Evolutionary conservation across 805 yeast species (phyloP), one percentile per base, ranked within the genome.

Genomic region (Hemisphaericaspora nanyangensis): DNA sequence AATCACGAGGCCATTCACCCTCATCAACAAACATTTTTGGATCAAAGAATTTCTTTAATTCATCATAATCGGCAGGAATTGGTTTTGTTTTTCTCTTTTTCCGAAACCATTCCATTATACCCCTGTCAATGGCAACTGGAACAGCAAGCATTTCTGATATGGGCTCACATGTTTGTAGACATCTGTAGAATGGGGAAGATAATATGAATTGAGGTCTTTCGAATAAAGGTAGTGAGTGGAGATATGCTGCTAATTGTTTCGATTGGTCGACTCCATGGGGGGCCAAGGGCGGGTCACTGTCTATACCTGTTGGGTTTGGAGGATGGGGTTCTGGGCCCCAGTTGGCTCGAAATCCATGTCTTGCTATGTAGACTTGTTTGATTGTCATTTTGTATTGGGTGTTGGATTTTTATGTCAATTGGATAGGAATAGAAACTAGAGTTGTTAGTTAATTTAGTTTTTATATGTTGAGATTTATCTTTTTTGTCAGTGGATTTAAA

Each of bases 51-150:
- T 60, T 52, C 29, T 66, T 58, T 48, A 88, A 66, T 1, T 61
- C 51, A 12, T 68, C 72, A 35, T 63, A 61, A 16, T 70, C 58
- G 0, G 84, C 88, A 1, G 96, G 90, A 18, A 60, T 64, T 3
- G 97, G 95, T 44, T 85, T 77, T 11, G 77, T 66, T 1, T 68
- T 68, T 50, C 96, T 68, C 31, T 76, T 77, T n/a, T 77, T 79
- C 50, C 77, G 77, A 54, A 85, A 91, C 95, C 96, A 89, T 62
- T 93, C 97, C 17, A 96, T 95, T 18, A 91, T 70, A 1, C 97
- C 98, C 38, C 81, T 64, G 51, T 93, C 99, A 4, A 85, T 60
- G 35, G 64, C 70, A 8, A 90, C 75, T 10, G 79, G 77, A 26
- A 85, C 49, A 5, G 71, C 79, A 12, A 88, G 60, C 19, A 57